Evolutionary conservation across 441 rosid species (phyloP).

Genomic region (Aquilaria agallochum): DNA sequence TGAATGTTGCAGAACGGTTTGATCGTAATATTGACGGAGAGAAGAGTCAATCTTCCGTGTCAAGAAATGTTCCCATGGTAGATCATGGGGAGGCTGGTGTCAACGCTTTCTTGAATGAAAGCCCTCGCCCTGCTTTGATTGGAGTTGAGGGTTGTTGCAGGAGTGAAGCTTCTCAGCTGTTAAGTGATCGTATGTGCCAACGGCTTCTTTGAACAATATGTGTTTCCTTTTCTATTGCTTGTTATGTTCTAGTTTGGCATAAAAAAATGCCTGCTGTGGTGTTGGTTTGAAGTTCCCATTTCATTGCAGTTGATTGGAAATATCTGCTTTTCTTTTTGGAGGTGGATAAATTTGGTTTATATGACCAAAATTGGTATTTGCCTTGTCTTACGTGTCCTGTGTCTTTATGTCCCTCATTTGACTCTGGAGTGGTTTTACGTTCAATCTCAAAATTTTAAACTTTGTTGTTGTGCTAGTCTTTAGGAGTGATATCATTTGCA

Average conservation of each 20-base stretch:
- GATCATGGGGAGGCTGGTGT: conserved; percentile 39
- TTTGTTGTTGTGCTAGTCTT: no score
- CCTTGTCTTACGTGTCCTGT: no score
- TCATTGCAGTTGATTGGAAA: background rate
- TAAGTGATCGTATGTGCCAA: conserved; percentile 49
- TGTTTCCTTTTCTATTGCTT: background rate
- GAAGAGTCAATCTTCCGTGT: conserved; percentile 30
- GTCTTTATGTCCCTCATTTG: no score
- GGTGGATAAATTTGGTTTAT: no score
- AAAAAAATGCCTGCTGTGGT: background rate
- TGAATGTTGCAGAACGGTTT: conserved; percentile 33
- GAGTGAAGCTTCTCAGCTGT: conserved; percentile 53
- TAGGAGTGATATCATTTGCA: no score
- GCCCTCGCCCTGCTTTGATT: conserved; percentile 29
- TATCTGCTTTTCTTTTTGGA: background rate
- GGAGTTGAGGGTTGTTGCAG: conserved; percentile 49
- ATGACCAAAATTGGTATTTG: no score
- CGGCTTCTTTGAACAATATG: background rate
- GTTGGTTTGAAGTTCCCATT: background rate
- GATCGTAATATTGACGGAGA: conserved; percentile 48
- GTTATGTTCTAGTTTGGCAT: no score
- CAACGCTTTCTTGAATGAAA: conserved; percentile 21
- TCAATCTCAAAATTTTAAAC: no score
- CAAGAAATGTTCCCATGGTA: conserved; percentile 25
- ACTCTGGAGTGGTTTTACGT: no score